Evolutionary conservation across 345 rosid species (phyloP).

Genomic region (Gynandropsis gynandra): DNA sequence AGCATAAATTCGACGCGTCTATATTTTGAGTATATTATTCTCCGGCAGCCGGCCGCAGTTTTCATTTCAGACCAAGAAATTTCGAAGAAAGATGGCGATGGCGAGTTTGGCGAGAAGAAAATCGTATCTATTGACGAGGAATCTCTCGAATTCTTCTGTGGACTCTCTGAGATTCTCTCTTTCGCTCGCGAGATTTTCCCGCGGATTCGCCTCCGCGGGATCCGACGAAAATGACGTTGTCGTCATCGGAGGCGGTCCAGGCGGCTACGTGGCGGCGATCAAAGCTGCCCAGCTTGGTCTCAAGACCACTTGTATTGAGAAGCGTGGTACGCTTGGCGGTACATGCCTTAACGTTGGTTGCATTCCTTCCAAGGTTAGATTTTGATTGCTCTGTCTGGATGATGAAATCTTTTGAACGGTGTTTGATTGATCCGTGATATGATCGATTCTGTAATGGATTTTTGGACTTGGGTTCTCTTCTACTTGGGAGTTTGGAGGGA

Average conservation of each 20-base stretch:
- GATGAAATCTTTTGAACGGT: neutral
- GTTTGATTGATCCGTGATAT: slow-evolving; percentile 2
- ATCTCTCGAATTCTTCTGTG: slow-evolving; percentile 33
- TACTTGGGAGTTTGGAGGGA: too few species aligned
- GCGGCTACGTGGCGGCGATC: slow-evolving; percentile 93
- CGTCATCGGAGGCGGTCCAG: slow-evolving; percentile 87
- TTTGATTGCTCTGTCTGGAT: neutral
- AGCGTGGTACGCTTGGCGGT: slow-evolving; percentile 85
- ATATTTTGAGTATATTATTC: too few species aligned
- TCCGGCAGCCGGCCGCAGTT: too few species aligned
- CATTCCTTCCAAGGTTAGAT: slow-evolving; percentile 78
- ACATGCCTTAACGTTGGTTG: slow-evolving; percentile 94
- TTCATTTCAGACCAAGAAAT: neutral
- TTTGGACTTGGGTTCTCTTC: too few species aligned
- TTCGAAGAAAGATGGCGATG: slow-evolving; percentile 54
- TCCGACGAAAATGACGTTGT: slow-evolving; percentile 91
- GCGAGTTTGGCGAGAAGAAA: slow-evolving; percentile 62
- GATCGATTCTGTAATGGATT: neutral
- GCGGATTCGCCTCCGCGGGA: slow-evolving; percentile 68
- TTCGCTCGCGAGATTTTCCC: slow-evolving; percentile 37
- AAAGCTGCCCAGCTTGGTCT: slow-evolving; percentile 88
- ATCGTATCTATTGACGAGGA: slow-evolving; percentile 42
- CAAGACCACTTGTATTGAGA: slow-evolving; percentile 86
- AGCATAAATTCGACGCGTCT: too few species aligned
- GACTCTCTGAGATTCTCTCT: slow-evolving; percentile 45